Evolutionary conservation across 805 yeast genomes (phyloP).

Genomic region (Metschnikowia anglica): DNA sequence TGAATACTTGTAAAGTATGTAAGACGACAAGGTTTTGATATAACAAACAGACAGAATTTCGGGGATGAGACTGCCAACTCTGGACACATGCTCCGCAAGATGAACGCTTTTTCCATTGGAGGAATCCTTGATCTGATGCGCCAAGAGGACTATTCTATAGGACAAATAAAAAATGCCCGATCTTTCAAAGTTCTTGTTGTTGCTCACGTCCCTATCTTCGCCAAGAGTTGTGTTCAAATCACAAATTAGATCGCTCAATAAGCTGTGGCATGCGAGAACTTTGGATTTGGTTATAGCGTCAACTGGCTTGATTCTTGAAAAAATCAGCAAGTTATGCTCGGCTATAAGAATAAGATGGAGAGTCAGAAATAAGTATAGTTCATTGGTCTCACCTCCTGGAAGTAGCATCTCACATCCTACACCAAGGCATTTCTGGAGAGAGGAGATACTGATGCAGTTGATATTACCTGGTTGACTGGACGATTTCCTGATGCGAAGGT

Average conservation of each 20-base stretch:
- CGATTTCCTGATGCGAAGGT: slow-evolving; percentile 30
- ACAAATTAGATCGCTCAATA: slow-evolving; percentile 7
- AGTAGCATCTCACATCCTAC: slow-evolving; percentile 26
- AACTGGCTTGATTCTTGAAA: not conserved
- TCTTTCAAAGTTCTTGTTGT: not conserved
- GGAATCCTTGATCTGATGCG: not conserved
- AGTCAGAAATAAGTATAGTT: slow-evolving; percentile 30
- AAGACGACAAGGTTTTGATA: slow-evolving; percentile 7
- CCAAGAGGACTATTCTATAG: not conserved
- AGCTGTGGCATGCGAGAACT: slow-evolving; percentile 4
- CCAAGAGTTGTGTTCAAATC: slow-evolving; percentile 7
- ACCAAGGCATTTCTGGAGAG: slow-evolving; percentile 20
- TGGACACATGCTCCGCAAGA: not conserved
- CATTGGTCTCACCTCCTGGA: slow-evolving; percentile 25
- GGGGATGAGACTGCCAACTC: not conserved
- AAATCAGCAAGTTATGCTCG: not conserved
- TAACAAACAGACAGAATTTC: not conserved
- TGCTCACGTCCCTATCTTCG: not conserved
- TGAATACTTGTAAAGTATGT: slow-evolving; percentile 9
- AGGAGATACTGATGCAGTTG: not conserved
- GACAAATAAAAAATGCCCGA: not conserved
- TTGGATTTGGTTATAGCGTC: not conserved
- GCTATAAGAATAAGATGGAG: slow-evolving; percentile 23
- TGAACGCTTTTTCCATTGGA: not conserved
- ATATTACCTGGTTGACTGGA: not conserved